A percentile compares a stretch with the other conserved stretches of the same genome.
phyloP scores from a whole-genome alignment of 2,329 filamentous ascomycete species.

The Monosporascus sp. region DNA sequence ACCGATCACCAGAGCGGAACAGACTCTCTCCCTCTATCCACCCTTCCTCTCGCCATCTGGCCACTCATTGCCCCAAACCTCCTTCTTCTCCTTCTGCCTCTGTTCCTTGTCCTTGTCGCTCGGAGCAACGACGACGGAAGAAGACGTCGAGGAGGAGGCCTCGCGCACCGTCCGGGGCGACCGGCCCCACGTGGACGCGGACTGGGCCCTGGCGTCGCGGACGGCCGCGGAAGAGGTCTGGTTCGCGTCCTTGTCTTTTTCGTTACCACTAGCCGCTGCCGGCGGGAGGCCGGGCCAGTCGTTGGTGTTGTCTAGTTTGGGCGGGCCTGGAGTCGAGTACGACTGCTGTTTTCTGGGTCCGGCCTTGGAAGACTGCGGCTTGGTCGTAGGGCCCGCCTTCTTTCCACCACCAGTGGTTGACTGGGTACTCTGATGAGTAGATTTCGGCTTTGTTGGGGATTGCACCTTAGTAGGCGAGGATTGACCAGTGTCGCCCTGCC shows the following conservation, averaged over 20 bases:
- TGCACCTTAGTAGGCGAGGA: no score
- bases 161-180: neutral
- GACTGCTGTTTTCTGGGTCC: no score
- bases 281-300: slow-evolving; percentile 2
- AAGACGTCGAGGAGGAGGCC: neutral
- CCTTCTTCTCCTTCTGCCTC: neutral
- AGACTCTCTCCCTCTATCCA: neutral
- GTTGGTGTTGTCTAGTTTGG: neutral
- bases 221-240: neutral
- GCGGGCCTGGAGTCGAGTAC: neutral
- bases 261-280: neutral
- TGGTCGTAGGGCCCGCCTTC: neutral
- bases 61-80: neutral
- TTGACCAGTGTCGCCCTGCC: no score
- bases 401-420: no score
- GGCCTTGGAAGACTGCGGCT: no score
- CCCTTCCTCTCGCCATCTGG: neutral
- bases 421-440: no score
- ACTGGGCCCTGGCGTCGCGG: neutral
- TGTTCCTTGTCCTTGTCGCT: neutral
- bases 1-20: no score
- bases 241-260: neutral
- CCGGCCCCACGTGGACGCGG: neutral
- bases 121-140: neutral
- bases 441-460: no score